Conservation (phyloP, 257 asterid genomes). For the Scutellaria barbata region DNA sequence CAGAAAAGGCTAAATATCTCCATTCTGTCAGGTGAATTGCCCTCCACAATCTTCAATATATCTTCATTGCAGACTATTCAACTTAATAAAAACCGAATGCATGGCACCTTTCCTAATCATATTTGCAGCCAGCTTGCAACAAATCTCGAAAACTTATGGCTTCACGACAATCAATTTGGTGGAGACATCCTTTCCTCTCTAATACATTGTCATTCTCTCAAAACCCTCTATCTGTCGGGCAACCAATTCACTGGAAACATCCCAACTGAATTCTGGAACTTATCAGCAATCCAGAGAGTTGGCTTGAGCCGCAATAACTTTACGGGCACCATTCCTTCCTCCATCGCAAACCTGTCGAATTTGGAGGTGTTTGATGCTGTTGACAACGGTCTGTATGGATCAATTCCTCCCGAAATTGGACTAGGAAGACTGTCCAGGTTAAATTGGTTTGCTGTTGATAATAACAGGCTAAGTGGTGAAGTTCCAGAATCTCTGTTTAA, state of each 20-base stretch:
- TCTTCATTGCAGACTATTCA: neutral
- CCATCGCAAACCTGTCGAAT: slow-evolving; percentile 31
- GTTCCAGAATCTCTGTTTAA: slow-evolving; percentile 34
- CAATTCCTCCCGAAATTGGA: slow-evolving; percentile 33
- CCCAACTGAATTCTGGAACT: slow-evolving; percentile 5
- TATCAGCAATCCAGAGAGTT: neutral
- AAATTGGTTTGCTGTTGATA: neutral
- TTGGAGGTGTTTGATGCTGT: neutral
- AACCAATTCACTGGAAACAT: neutral
- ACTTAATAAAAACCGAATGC: neutral
- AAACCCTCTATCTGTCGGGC: neutral
- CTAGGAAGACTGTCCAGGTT: neutral
- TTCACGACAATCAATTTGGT: neutral
- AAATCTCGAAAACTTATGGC: neutral
- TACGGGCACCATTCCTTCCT: slow-evolving; percentile 28
- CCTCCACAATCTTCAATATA: slow-evolving; percentile 10
- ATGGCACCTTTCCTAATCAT: neutral
- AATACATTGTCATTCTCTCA: slow-evolving; percentile 7
- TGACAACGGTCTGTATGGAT: slow-evolving; percentile 21
- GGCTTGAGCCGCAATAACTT: neutral
- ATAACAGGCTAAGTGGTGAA: slow-evolving; percentile 22
- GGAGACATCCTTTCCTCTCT: slow-evolving; percentile 1
- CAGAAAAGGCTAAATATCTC: neutral
- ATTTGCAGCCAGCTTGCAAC: neutral
- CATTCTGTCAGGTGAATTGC: slow-evolving; percentile 1